phyloP scores from a whole-genome alignment of 768 basidiomycete genomes.

The Rossbeevera mucosa region DNA sequence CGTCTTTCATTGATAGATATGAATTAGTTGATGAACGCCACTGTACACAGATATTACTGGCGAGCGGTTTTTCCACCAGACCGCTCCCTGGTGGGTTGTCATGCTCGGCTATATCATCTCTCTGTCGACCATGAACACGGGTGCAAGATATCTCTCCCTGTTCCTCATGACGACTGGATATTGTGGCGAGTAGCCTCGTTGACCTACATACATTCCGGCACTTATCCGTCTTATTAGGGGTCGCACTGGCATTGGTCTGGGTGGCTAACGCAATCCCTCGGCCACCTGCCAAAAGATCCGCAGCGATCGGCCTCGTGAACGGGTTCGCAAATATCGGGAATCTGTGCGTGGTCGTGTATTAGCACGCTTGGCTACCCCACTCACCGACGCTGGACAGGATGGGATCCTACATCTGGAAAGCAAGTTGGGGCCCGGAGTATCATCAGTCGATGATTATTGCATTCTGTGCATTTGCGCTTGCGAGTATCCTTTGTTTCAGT shows the following conservation, averaged over 20 bases:
- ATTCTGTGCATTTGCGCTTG: constrained; percentile 32
- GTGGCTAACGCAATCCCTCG: constrained; percentile 56
- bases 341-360: constrained; percentile 37
- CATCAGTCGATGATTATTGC: constrained; percentile 59
- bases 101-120: constrained; percentile 61
- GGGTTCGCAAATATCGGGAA: constrained; percentile 56
- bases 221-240: constrained; percentile 23
- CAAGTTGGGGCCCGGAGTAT: constrained; percentile 56
- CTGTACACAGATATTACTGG: constrained; percentile 46
- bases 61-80: constrained; percentile 62
- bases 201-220: not conserved
- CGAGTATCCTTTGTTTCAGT: constrained; percentile 36
- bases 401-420: constrained; percentile 60
- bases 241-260: constrained; percentile 52
- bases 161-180: constrained; percentile 63
- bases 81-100: constrained; percentile 54
- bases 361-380: not conserved
- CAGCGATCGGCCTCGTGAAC: constrained; percentile 59
- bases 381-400: constrained; percentile 35
- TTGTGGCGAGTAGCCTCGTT: constrained; percentile 27
- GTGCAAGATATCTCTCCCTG: constrained; percentile 54
- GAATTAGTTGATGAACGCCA: not conserved
- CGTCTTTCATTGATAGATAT: not conserved
- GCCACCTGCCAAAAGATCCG: constrained; percentile 51
- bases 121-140: constrained; percentile 47